Conservation (phyloP, 129 eudicot species). For the Chrysanthemum lavandulifolium region DNA sequence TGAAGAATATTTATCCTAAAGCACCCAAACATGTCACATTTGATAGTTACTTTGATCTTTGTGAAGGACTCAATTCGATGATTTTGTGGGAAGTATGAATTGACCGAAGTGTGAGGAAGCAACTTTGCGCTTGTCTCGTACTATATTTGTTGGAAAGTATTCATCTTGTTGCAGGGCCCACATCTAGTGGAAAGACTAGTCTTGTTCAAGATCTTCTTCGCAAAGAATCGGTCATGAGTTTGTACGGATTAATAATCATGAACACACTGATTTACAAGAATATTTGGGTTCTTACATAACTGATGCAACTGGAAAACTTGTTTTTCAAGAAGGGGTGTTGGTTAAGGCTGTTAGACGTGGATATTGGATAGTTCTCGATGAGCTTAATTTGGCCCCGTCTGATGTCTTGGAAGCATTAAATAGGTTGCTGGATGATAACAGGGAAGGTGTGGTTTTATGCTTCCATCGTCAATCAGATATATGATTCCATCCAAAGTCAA, state of each 20-base stretch:
- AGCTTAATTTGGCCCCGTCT: conserved; percentile 94
- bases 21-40: no score
- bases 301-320: conserved; percentile 80
- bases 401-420: conserved; percentile 95
- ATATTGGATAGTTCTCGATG: conserved; percentile 93
- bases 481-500: no score
- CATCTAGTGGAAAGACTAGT: conserved; percentile 98
- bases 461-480: no score
- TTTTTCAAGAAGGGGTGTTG: conserved; percentile 81
- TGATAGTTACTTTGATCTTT: conserved; percentile 40
- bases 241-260: conserved; percentile 97
- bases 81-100: conserved; percentile 51
- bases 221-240: conserved; percentile 73
- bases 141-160: conserved; percentile 65
- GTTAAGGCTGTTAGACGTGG: conserved; percentile 94
- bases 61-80: conserved; percentile 27
- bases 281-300: conserved; percentile 92
- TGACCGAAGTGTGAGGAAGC: conserved; percentile 74
- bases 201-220: conserved; percentile 89
- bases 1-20: no score
- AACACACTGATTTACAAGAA: conserved; percentile 95
- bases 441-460: no score
- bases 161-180: conserved; percentile 96
- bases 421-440: conserved; percentile 86
- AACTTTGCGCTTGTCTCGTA: conserved; percentile 74